Conservation (phyloP, 352 stramenopile genomes). For the Salisapilia sapeloensis region DNA sequence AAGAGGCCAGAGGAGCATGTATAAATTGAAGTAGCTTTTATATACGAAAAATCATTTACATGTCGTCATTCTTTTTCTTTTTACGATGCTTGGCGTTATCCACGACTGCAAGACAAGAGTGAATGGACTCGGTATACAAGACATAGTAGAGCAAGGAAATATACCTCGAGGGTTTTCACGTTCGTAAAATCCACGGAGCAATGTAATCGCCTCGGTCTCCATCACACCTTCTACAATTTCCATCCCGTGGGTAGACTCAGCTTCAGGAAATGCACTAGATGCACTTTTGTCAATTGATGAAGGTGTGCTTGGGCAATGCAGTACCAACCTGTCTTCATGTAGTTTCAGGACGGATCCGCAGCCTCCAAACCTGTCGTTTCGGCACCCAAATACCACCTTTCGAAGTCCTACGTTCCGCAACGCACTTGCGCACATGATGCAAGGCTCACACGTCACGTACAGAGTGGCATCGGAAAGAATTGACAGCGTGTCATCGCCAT, state of each 20-base stretch:
- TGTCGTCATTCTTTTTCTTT: too few species aligned
- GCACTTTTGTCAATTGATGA: conserved; percentile 4
- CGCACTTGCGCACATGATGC: conserved; percentile 89
- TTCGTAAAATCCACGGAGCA: conserved; percentile 83
- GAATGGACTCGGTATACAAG: too few species aligned
- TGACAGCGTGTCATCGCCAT: conserved; percentile 15
- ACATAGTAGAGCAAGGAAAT: too few species aligned
- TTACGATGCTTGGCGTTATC: too few species aligned
- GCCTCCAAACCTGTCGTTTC: conserved; percentile 88
- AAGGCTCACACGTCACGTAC: conserved; percentile 88
- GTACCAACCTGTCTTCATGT: conserved; percentile 32
- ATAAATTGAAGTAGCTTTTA: too few species aligned
- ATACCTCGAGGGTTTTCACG: conserved; percentile 78
- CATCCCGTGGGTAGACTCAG: conserved; percentile 35
- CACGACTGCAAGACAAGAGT: too few species aligned
- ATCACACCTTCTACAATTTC: conserved; percentile 48
- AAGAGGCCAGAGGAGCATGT: too few species aligned
- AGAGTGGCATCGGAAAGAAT: conserved; percentile 44
- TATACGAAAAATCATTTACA: too few species aligned
- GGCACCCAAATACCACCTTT: conserved; percentile 78
- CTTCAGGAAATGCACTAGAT: conserved; percentile 15
- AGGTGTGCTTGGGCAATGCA: neutral
- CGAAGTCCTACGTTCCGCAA: conserved; percentile 61
- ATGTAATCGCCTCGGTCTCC: conserved; percentile 63
- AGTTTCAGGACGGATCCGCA: conserved; percentile 82